These are phyloP conservation scores for Rhexocercosporidium sp. DNA, from an alignment of 2,329 filamentous ascomycete species.

Conservation along the genomic window DNA sequence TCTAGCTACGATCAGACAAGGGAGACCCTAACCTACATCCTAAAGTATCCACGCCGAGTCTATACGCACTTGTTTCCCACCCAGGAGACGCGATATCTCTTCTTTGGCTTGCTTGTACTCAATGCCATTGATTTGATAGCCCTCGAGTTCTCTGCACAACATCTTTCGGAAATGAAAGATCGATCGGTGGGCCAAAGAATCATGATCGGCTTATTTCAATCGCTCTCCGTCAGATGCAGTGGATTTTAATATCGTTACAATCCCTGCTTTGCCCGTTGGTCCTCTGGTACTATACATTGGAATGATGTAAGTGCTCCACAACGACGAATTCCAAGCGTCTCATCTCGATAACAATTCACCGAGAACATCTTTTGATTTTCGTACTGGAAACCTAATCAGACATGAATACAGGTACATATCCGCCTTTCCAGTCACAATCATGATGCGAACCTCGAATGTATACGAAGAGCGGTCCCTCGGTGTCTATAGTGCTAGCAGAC, in stretches of 20 bases:
- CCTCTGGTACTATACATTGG: slow-evolving; percentile 64
- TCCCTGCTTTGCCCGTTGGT: slow-evolving; percentile 58
- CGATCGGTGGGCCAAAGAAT: slow-evolving; percentile 59
- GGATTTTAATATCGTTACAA: slow-evolving; percentile 69
- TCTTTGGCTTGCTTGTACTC: slow-evolving; percentile 62
- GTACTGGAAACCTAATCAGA: background rate
- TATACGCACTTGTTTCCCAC: slow-evolving; percentile 69
- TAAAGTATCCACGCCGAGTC: slow-evolving; percentile 60
- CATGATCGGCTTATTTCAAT: slow-evolving; percentile 69
- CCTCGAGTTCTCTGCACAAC: slow-evolving; percentile 69
- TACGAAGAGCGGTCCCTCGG: slow-evolving; percentile 73
- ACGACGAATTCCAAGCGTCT: background rate
- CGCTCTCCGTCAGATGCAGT: slow-evolving; percentile 65
- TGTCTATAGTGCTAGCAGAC: slow-evolving; percentile 49
- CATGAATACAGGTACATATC: slow-evolving; percentile 53
- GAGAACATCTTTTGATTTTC: background rate
- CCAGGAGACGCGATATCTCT: slow-evolving; percentile 67
- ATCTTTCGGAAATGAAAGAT: slow-evolving; percentile 58
- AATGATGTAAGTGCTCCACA: slow-evolving; percentile 56
- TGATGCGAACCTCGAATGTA: slow-evolving; percentile 70
- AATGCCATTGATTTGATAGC: slow-evolving; percentile 68
- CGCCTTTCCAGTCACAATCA: slow-evolving; percentile 65
- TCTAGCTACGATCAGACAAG: slow-evolving; percentile 42
- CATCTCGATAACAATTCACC: background rate
- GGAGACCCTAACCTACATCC: slow-evolving; percentile 57